Base-by-base conservation (phyloP, 208 protist species). In the Leishmania tropica region DNA sequence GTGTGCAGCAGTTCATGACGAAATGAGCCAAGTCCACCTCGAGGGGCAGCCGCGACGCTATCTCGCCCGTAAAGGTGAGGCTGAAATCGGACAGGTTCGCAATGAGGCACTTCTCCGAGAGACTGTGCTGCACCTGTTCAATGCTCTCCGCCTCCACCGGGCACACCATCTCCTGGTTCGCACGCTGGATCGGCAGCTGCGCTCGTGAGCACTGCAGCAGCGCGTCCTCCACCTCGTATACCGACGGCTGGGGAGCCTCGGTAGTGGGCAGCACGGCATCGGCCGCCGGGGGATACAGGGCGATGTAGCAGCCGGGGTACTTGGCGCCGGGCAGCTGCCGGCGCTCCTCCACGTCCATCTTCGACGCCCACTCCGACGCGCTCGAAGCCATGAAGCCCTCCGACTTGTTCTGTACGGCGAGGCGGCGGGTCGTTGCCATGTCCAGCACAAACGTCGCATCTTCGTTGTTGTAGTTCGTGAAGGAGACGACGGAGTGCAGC, bases 51-150 rank as follows among this genome's bases (percentile, higher is more conserved):
- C 95, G 89, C 35, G 91, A 84, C 45, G 88, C 86, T 31, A 96
- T 91, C 88, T 98, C 95, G 51, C 95, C 95, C 3, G 90, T 68
- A 74, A 98, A 96, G 24, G 95, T 98, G 51, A 98, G 85, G 68
- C 77, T 86, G 76, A 87, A 72, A 62, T 84, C 85, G 35, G 85
- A 82, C 40, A 90, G 37, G 73, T 87, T 89, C 45, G 88, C 81
- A 82, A 93, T 91, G 82, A 95, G 83, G 83, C 88, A 94, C 80
- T 94, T 92, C 84, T 96, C 93, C n/a, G 88, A 81, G 40, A 98
- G 85, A 78, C 90, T 91, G 73, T 88, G 79, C 72, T 94, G 85
- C 35, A 90, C 90, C 75, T 94, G 88, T 58, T 95, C 91, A 42
- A 90, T 81, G 54, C 83, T 90, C 48, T 92, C 93, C 47, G 85